Conservation (phyloP, 2,329 filamentous ascomycete genomes). For the Curvularia spicifera region DNA sequence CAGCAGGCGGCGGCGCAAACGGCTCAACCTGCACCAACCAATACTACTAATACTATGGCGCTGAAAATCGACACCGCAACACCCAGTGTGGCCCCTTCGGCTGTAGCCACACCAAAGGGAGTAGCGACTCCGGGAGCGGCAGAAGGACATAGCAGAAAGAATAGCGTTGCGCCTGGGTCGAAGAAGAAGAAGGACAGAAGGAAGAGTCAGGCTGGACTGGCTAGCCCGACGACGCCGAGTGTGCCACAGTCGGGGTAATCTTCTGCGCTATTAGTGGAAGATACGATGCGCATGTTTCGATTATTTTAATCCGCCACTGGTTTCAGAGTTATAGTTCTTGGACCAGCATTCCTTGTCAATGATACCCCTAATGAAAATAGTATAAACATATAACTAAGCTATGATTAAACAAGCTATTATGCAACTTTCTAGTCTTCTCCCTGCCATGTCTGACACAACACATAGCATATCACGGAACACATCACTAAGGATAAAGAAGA, state of each 20-base stretch:
- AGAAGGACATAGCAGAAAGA: constrained; percentile 33
- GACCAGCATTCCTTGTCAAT: constrained; percentile 1
- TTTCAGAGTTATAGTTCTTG: neutral
- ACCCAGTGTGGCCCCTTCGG: constrained; percentile 37
- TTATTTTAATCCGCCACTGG: neutral
- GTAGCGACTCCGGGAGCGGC: constrained; percentile 24
- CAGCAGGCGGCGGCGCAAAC: constrained; percentile 14
- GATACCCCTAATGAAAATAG: constrained; percentile 13
- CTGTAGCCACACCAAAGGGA: constrained; percentile 39
- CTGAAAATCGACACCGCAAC: constrained; percentile 30
- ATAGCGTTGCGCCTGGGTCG: constrained; percentile 34
- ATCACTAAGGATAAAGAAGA: too few relatives aligned
- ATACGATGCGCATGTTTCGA: neutral
- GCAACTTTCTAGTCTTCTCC: too few relatives aligned
- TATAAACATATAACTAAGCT: too few relatives aligned
- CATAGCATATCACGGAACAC: too few relatives aligned
- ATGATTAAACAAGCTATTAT: too few relatives aligned
- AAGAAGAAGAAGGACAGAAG: constrained; percentile 45
- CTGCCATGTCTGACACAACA: too few relatives aligned
- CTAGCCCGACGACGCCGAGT: constrained; percentile 44
- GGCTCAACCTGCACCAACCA: constrained; percentile 20
- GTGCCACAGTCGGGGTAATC: constrained; percentile 7
- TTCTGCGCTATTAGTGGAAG: neutral
- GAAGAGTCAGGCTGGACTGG: constrained; percentile 47
- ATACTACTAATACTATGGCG: constrained; percentile 19